phyloP scores from a whole-genome alignment of 2,329 filamentous ascomycete species.

The Trichophyton equinum region DNA sequence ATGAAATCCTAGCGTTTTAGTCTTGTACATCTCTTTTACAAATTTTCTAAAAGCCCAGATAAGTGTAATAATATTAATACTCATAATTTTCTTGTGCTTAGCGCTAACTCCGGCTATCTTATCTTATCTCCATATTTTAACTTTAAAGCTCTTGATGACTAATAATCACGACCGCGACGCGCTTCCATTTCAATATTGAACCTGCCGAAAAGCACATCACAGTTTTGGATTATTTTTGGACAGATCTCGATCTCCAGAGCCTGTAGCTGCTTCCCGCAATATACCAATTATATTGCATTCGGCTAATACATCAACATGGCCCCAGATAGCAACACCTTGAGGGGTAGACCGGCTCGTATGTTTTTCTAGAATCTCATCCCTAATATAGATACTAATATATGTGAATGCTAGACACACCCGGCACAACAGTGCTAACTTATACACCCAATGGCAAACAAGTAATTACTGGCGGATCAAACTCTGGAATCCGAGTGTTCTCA shows the following conservation, averaged over 20 bases:
- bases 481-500: constrained; percentile 82
- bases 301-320: background rate
- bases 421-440: constrained; percentile 76
- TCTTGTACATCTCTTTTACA: background rate
- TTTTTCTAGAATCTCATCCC: constrained; percentile 3
- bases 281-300: no score
- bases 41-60: background rate
- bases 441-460: constrained; percentile 77
- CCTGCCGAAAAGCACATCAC: background rate
- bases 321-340: constrained; percentile 21
- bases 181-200: background rate
- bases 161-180: constrained; percentile 1
- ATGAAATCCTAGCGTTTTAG: constrained; percentile 22
- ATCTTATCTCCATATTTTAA: background rate
- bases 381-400: background rate
- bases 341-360: constrained; percentile 38
- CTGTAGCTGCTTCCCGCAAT: no score
- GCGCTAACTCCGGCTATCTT: background rate
- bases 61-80: no score
- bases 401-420: constrained; percentile 54
- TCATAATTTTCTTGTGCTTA: background rate
- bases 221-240: background rate
- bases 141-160: background rate
- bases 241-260: background rate
- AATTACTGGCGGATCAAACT: constrained; percentile 86